These are phyloP conservation scores for Spongiforma sp. DNA, from an alignment of 1,284 basidiomycete genomes.

Conservation along the genomic window DNA sequence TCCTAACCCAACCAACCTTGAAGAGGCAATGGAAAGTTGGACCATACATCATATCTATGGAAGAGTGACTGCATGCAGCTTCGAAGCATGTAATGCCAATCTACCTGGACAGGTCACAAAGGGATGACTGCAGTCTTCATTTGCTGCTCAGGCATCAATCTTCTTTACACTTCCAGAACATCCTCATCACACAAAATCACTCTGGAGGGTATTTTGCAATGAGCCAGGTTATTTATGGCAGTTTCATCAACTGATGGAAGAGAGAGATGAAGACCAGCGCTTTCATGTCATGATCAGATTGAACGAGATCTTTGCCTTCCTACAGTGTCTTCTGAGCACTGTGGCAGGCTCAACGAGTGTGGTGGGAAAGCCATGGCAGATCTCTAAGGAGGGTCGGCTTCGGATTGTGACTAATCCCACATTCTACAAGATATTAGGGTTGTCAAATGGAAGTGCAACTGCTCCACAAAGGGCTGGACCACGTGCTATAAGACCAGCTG, in stretches of 20 bases:
- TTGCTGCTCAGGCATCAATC: neutral
- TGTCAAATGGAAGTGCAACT: neutral
- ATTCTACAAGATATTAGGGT: slow-evolving; percentile 1
- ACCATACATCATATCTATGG: neutral
- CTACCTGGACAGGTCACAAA: neutral
- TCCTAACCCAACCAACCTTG: neutral
- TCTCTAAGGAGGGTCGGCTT: neutral
- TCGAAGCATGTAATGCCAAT: neutral
- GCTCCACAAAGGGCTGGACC: neutral
- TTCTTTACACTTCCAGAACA: neutral
- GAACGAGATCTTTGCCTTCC: neutral
- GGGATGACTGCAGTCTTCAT: neutral
- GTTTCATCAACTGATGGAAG: neutral
- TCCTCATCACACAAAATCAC: neutral
- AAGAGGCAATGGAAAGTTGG: slow-evolving; percentile 3
- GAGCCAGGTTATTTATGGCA: neutral
- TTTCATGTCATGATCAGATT: neutral
- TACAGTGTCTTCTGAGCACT: neutral
- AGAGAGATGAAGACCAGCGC: neutral
- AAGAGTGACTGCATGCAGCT: neutral
- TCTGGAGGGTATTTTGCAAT: neutral
- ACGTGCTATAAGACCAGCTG: neutral
- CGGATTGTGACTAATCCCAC: neutral
- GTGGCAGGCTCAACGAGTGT: neutral
- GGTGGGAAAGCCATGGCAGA: neutral